These are phyloP conservation scores for Apodospora peruviana DNA, from an alignment of 495 filamentous ascomycete species.

Conservation along the genomic window DNA sequence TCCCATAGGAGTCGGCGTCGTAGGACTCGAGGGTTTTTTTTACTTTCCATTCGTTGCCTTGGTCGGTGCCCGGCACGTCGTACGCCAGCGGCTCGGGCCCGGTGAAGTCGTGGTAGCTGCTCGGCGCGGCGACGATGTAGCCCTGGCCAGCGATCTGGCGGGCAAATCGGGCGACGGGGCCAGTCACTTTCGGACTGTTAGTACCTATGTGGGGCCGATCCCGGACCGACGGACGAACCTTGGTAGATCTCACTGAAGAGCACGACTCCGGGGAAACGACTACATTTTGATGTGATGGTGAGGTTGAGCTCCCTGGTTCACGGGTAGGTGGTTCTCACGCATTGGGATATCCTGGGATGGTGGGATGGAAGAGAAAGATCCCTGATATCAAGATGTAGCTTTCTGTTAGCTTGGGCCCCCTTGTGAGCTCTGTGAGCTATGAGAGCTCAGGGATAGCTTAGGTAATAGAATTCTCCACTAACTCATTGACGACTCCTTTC, in stretches of 20 bases:
- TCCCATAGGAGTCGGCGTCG: constrained; percentile 73
- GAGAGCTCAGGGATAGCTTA: too few relatives aligned
- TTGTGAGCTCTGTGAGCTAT: not conserved
- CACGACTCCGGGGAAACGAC: constrained; percentile 82
- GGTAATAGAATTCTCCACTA: too few relatives aligned
- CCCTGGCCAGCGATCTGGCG: constrained; percentile 90
- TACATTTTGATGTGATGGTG: constrained; percentile 21
- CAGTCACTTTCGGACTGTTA: constrained; percentile 62
- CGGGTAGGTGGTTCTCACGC: constrained; percentile 44
- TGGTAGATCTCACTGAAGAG: constrained; percentile 96
- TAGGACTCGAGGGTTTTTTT: constrained; percentile 83
- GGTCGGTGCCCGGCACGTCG: constrained; percentile 81
- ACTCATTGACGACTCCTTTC: constrained; percentile 46
- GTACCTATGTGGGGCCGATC: not conserved
- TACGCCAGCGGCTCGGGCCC: constrained; percentile 80
- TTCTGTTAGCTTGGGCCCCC: too few relatives aligned
- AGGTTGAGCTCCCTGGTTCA: too few relatives aligned
- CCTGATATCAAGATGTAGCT: constrained; percentile 47
- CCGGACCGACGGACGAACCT: constrained; percentile 47
- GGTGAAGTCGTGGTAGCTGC: constrained; percentile 89
- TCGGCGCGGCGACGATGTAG: constrained; percentile 88
- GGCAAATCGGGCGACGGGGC: constrained; percentile 84
- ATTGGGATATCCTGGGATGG: constrained; percentile 75
- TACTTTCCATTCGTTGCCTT: constrained; percentile 82
- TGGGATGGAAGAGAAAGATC: constrained; percentile 84